phyloP scores from a whole-genome alignment of 257 asterid species.

The Salvia hispanica region DNA sequence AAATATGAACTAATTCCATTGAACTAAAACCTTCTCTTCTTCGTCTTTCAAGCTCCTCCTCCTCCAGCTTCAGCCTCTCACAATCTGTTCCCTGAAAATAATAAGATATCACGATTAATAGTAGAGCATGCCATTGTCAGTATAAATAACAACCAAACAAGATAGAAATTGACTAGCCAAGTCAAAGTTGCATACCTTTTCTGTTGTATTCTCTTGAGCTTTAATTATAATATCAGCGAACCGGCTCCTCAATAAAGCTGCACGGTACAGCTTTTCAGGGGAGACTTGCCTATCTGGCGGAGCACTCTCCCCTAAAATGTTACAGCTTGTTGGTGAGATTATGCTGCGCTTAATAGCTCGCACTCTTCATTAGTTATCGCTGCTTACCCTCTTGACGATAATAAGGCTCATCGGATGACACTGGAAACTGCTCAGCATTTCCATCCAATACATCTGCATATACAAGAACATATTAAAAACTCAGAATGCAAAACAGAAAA shows the following conservation, averaged over 20 bases:
- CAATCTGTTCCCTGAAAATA: slow-evolving; percentile 59
- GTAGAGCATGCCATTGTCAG: background rate
- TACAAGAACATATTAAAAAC: slow-evolving; percentile 10
- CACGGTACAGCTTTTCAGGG: slow-evolving; percentile 84
- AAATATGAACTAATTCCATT: slow-evolving; percentile 5
- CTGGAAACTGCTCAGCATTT: slow-evolving; percentile 41
- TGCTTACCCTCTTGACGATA: slow-evolving; percentile 66
- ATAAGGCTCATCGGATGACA: slow-evolving; percentile 43
- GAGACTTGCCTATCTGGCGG: slow-evolving; percentile 75
- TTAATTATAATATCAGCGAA: slow-evolving; percentile 73
- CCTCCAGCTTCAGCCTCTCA: slow-evolving; percentile 63
- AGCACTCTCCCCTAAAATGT: slow-evolving; percentile 71
- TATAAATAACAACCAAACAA: slow-evolving; percentile 12
- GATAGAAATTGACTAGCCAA: slow-evolving; percentile 19
- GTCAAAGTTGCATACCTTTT: slow-evolving; percentile 41
- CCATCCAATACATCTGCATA: slow-evolving; percentile 42
- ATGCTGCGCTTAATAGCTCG: slow-evolving; percentile 53
- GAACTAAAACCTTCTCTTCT: slow-evolving; percentile 63
- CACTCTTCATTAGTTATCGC: slow-evolving; percentile 55
- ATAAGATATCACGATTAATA: slow-evolving; percentile 22
- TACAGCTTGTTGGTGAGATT: slow-evolving; percentile 63
- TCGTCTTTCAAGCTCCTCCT: slow-evolving; percentile 70
- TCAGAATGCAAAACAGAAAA: slow-evolving; percentile 22
- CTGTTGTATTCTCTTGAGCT: slow-evolving; percentile 70
- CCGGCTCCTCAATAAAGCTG: slow-evolving; percentile 74